Evolutionary conservation across 2,329 filamentous ascomycete species (phyloP), one percentile per base, ranked within the genome.

Genomic region (Fusarium compactum): DNA sequence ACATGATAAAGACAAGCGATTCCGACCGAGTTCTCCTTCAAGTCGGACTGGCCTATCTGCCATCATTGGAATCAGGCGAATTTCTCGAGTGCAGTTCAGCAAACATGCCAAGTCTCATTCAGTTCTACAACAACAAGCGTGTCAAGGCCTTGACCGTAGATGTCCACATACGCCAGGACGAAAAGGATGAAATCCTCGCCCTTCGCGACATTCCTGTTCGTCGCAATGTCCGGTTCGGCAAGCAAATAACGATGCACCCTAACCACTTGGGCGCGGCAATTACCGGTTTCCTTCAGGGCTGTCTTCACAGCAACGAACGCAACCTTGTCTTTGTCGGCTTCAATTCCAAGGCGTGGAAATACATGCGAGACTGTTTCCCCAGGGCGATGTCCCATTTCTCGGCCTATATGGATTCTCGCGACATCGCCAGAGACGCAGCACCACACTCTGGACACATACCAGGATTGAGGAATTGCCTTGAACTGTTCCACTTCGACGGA

Each of bases 11-110:
- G 32, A 22, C 20, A 8, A 43, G n/a, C 20, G 40, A 43, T 5
- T 14, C 40, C 3, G 67, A 65, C 27, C 69, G 61, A 12, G 22
- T 70, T 18, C 64, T 73, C 34, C 53, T 65, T 24, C 69, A 73
- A 32, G 69, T 73, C n/a, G 64, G 61, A 8, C 22, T 73, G 2
- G 64, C 67, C 12, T 69, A 66, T 53, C 29, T 59, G 5, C 32
- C 27, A 24, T 53, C 32, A 25, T 16, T 27, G 7, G 7, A 38
- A 0, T 8, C 15, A 22, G 18, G 18, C 12, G 15, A 30, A 10
- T 3, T 16, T 11, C 8, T 15, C 18, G 27, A 50, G 0, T 22
- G 7, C 7, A 7, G 0, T 34, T 34, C 32, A 4, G 9, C 34
- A 18, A 38, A 18, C 16, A 38, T 38, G 5, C 62, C 29, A 10